Base-by-base conservation (phyloP, 2,329 filamentous ascomycete species). In the Xylaria hypoxylon region DNA sequence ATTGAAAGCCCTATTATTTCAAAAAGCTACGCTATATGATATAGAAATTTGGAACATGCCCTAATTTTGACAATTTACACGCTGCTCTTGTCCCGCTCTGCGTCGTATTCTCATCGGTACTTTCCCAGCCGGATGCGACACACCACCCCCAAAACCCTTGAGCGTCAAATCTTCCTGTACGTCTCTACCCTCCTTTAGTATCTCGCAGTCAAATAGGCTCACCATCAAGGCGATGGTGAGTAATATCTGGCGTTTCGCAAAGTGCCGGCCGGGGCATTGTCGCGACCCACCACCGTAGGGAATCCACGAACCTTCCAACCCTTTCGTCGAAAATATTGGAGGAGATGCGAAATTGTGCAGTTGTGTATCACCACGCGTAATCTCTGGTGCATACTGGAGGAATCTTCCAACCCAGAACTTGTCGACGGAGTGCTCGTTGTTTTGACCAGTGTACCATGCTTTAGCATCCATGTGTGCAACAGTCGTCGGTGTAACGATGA, bases 171-270 rank as follows among this genome's bases (percentile, higher is more conserved):
- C 2, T 31, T 31, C 28, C 28, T 31, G 28, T 8, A 31, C 28
- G 28, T 31, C 28, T 31, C 28, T 31, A 31, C 28, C 28, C 28
- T 31, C 28, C 28, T 31, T 31, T 31, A 31, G 28, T 31, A 31
- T 31, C 28, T 5, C 28, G 8, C 8, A 8, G 28, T 31, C 28
- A 8, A 8, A 31, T 31, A 31, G 28, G 28, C 28, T 31, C n/a
- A 31, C 28, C 28, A 31, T 8, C 28, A 31, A 31, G 28, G 28
- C 28, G 2, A 42, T 68, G 1, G 72, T 74, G 1, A 75, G 58
- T 31, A 77, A 48, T 50, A 76, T 76, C 64, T 75, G 74, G 24
- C 75, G 71, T 45, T 76, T 76, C 3, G 75, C 73, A 67, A 76
- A 76, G 64, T 76, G 73, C 8, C 73, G 65, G 0, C 74, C 73